phyloP scores from a whole-genome alignment of 2,329 filamentous ascomycete genomes.

The Hymenoscyphus occultus region DNA sequence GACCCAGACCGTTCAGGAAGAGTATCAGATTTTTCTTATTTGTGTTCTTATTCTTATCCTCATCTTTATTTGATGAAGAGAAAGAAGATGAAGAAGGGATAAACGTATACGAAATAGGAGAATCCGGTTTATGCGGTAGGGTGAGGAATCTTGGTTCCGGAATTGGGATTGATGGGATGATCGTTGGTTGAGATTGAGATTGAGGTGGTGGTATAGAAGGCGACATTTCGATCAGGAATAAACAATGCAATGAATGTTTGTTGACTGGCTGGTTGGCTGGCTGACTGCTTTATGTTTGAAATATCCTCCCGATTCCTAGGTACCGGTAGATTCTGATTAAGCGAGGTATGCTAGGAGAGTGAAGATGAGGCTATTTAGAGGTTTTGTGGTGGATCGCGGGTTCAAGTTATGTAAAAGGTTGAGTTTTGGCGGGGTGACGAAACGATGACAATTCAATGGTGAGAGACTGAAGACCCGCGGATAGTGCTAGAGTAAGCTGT shows the following conservation, averaged over 20 bases:
- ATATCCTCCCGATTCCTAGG: no score
- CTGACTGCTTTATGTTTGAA: no score
- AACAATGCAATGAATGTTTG: no score
- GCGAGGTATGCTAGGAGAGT: neutral
- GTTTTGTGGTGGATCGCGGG: neutral
- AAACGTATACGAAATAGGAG: constrained; percentile 35
- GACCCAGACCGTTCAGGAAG: constrained; percentile 36
- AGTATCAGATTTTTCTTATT: constrained; percentile 26
- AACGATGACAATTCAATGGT: neutral
- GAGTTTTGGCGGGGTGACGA: neutral
- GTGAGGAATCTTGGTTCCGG: constrained; percentile 13
- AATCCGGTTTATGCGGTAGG: constrained; percentile 35
- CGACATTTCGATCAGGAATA: neutral
- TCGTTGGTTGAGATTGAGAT: neutral
- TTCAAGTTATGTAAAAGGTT: neutral
- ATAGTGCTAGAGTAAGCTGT: neutral
- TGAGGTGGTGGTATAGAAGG: neutral
- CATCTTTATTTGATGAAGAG: neutral
- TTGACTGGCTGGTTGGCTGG: no score
- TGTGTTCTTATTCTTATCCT: neutral
- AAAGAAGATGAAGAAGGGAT: constrained; percentile 20
- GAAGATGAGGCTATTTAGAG: neutral
- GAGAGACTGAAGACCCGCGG: neutral
- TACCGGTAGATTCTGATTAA: no score
- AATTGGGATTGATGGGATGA: neutral